Evolutionary conservation across 2,329 filamentous ascomycete species (phyloP), one percentile per base, ranked within the genome.

Genomic region (Nothopassalora personata): DNA sequence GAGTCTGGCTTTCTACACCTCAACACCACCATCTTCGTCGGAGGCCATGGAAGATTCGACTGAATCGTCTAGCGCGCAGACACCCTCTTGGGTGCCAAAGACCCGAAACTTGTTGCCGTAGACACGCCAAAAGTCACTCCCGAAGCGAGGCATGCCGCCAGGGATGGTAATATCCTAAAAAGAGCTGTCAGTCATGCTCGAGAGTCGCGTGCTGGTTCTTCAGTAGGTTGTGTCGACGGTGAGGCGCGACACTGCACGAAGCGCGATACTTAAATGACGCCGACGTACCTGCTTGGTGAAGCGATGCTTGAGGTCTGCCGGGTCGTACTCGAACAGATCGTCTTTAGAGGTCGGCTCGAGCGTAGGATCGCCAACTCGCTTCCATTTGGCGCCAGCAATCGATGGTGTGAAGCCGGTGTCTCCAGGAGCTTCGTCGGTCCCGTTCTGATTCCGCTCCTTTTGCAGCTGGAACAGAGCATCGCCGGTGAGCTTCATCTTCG

Each of bases 61-160:
- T 8, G 34, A 36, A 10, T 34, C 58, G 31, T 69, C 66, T 15
- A 73, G 60, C 47, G 60, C 60, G 51, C 74, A 81, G 5, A 81
- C 70, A 30, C 75, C 76, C 69, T 87, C 83, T 50, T 77, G 67
- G 0, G 83, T 86, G 2, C 83, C 84, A 72, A 85, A 86, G 1
- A 85, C 79, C 43, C 84, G 75, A 57, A 86, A 68, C 62, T 79
- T 82, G 64, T 86, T 86, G 1, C 81, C 81, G 68, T 85, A 85
- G 9, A 79, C 69, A 4, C 72, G 66, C 84, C 84, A 87, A 66
- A 86, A 86, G 15, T 75, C 71, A 4, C 75, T 75, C 1, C 75
- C 74, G 58, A 81, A 80, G 1, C 74, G 68, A 7, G 84, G 83
- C 60, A 87, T 81, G 3, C 70, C 70, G 8, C 66, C 65, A 18